Conservation (phyloP, 768 basidiomycete species). For the Chalciporus sphaerocephalus region DNA sequence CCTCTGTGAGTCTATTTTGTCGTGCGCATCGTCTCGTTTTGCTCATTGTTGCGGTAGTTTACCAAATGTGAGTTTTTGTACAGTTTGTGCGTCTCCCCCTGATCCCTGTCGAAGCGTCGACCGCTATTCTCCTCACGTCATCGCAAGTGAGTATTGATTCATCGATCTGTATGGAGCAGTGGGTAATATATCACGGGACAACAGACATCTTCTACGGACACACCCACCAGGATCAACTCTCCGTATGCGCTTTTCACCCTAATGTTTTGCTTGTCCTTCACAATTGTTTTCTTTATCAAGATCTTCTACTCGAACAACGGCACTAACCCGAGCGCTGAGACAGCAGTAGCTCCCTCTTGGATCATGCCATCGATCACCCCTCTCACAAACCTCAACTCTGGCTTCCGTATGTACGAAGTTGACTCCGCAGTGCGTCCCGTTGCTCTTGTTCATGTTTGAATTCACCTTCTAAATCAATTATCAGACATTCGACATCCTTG, state of each 20-base stretch:
- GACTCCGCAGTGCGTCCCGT: constrained; percentile 31
- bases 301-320: constrained; percentile 71
- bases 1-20: constrained; percentile 33
- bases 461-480: neutral
- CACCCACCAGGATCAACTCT: constrained; percentile 66
- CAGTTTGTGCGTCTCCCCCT: neutral
- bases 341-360: constrained; percentile 50
- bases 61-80: constrained; percentile 37
- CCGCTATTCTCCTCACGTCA: constrained; percentile 45
- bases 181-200: neutral
- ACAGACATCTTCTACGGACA: constrained; percentile 70
- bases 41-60: constrained; percentile 30
- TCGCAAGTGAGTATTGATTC: constrained; percentile 35
- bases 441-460: neutral
- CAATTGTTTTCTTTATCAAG: constrained; percentile 33
- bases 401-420: constrained; percentile 49
- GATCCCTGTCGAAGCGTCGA: constrained; percentile 33
- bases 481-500: constrained; percentile 71
- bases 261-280: too few species aligned
- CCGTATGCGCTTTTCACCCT: constrained; percentile 32
- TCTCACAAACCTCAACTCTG: constrained; percentile 64
- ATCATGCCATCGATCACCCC: constrained; percentile 60
- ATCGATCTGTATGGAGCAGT: neutral
- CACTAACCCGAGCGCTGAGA: constrained; percentile 50
- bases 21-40: rapidly evolving